Conservation (phyloP, 495 filamentous ascomycete genomes). For the Thozetella sp. region DNA sequence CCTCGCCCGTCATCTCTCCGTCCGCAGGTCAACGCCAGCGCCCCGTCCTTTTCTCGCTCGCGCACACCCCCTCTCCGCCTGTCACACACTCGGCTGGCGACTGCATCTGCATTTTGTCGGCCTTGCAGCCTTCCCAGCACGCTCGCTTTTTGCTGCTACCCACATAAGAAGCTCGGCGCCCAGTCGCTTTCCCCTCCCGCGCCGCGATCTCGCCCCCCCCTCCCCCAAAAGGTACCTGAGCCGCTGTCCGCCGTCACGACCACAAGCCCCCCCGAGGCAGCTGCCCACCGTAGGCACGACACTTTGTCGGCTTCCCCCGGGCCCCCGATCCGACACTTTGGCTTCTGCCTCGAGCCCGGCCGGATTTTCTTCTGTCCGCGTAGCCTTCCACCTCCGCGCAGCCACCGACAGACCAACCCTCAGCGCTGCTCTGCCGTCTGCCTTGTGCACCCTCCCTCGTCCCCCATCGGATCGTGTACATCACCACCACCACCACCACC, state of each 20-base stretch:
- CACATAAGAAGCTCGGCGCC: too few species aligned
- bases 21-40: slow-evolving; percentile 5
- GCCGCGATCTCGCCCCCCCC: too few species aligned
- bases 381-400: not conserved
- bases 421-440: slow-evolving; percentile 2
- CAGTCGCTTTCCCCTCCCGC: too few species aligned
- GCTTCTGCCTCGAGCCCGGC: slow-evolving; percentile 7
- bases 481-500: too few species aligned
- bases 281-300: not conserved
- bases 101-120: too few species aligned
- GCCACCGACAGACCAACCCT: not conserved
- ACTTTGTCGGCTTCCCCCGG: not conserved
- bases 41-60: not conserved
- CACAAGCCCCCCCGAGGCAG: not conserved
- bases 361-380: slow-evolving; percentile 13
- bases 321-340: not conserved
- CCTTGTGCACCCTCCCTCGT: slow-evolving; percentile 7
- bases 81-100: too few species aligned
- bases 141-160: too few species aligned
- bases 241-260: too few species aligned
- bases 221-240: too few species aligned
- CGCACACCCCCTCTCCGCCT: too few species aligned
- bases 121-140: too few species aligned
- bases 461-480: slow-evolving; percentile 3
- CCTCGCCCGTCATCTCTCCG: slow-evolving; percentile 10